These are phyloP conservation scores for Diplodia seriata DNA, from an alignment of 2,329 filamentous ascomycete species.

Conservation along the genomic window DNA sequence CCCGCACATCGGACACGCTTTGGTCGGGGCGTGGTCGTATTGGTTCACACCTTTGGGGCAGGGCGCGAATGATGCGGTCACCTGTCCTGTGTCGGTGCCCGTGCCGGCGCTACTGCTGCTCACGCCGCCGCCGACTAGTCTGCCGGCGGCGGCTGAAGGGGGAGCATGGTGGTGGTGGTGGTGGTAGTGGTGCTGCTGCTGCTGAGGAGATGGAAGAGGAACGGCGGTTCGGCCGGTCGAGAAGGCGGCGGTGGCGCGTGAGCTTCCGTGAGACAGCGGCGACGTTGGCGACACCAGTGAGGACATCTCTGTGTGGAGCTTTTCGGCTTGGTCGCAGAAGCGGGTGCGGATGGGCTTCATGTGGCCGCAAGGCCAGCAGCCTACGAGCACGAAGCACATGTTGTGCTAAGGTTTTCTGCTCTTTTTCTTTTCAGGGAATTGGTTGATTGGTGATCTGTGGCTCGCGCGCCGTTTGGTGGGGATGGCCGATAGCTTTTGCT, in stretches of 20 bases:
- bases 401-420: not conserved
- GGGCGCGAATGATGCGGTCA: not conserved
- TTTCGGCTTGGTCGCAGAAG: constrained; percentile 27
- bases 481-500: not conserved
- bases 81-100: no score
- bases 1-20: constrained; percentile 24
- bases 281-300: not conserved
- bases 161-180: not conserved
- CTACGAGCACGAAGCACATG: constrained; percentile 31
- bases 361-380: constrained; percentile 28
- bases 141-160: not conserved
- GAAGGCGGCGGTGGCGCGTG: not conserved
- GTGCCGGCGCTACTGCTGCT: no score
- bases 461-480: not conserved
- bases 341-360: constrained; percentile 24
- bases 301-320: not conserved
- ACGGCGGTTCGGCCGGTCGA: not conserved
- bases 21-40: constrained; percentile 21
- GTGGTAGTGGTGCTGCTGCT: not conserved
- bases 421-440: not conserved
- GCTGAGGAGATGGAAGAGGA: not conserved
- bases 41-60: constrained; percentile 19
- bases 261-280: not conserved
- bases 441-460: not conserved
- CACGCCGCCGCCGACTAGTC: no score